Evolutionary conservation across 768 basidiomycete genomes (phyloP), one percentile per base, ranked within the genome.

Genomic region (Scleroderma bovista): DNA sequence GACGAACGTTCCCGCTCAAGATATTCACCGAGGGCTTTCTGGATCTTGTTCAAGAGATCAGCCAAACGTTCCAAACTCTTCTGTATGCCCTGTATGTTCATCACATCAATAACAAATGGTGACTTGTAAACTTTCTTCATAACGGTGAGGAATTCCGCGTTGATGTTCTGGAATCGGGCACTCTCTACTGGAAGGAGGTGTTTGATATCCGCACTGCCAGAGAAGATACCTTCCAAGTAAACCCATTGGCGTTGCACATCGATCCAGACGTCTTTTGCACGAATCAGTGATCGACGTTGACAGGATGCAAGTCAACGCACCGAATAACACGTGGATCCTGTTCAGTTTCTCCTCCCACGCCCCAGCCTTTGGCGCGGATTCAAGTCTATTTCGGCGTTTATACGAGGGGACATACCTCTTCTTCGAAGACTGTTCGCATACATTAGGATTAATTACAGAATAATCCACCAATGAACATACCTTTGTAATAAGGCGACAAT

Each of bases 51-150:
- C 48, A 99, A 75, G 31, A 97, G 76, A 58, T 99, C 96, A 1
- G 94, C 92, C 11, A 99, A 80, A 48, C 96, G 92, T 69, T 99
- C 96, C 56, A 99, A 73, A 56, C 88, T 93, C 73, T 99, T 98
- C 72, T 99, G 96, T 51, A 99, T 88, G 26, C 88, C 89, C 52
- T 83, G 86, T 56, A 98, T 95, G 64, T 94, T 94, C 78, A 98
- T 83, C 49, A 99, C 93, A 60, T 99, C 96, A 44, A 97, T 73
- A 39, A 98, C 86, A 67, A 97, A 95, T 1, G 96, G 94, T 13
- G 95, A 97, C 70, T 98, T 98, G 81, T 95, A 94, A 51, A 99
- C 96, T 69, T 95, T 95, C 77, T 97, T 98, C 96, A 99, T 98
- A 56, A 97, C 93, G 1, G 90, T 84, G 45, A 98, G 75, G 72